Evolutionary conservation across 768 basidiomycete species (phyloP), one percentile per base, ranked within the genome.

Genomic region (Tricholoma sp.): DNA sequence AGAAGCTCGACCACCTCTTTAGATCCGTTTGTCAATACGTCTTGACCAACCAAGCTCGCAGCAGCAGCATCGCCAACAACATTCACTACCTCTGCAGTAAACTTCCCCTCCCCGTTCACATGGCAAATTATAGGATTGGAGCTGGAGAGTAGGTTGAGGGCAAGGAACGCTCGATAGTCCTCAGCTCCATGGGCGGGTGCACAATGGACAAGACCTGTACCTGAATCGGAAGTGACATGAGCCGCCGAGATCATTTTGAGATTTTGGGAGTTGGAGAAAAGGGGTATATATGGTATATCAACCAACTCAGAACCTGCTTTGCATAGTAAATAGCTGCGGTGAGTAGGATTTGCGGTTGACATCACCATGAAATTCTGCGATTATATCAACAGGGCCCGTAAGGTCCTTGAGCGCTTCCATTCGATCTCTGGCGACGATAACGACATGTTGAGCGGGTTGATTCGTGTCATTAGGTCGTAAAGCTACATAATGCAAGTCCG

Each of bases 141-240:
- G 46, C 62, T 63, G 3, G 71, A 71, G n/a, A 88, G 67, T 22
- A 84, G 72, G 29, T 78, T 81, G 2, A 83, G 74, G 0, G 74
- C 62, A n/a, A 78, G 82, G 74, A 91, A 92, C 5, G 83, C 79
- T 29, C 81, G 79, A 66, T 96, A 99, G 69, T 99, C 96, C 64
- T 99, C 96, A 9, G 82, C 79, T 16, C 95, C 96, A 64, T 98
- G 96, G 1, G 92, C 94, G 11, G 96, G 95, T 0, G 96, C 95
- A 61, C 89, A 91, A 66, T 98, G 96, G 1, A 99, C 96, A 11
- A 98, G 80, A 32, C 96, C 95, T 1, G 95, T 97, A 5, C 96
- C 96, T n/a, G 94, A 89, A 16, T 86, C 82, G 0, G 88, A 71
- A 1, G 88, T 92, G 14, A 98, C 96, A 66, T 96, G 89, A 0